Percentiles rank a stretch among this genome's conserved stretches.
Evolutionary conservation across 306 rosid species (phyloP).

Genomic region (Acacia crassicarpa): DNA sequence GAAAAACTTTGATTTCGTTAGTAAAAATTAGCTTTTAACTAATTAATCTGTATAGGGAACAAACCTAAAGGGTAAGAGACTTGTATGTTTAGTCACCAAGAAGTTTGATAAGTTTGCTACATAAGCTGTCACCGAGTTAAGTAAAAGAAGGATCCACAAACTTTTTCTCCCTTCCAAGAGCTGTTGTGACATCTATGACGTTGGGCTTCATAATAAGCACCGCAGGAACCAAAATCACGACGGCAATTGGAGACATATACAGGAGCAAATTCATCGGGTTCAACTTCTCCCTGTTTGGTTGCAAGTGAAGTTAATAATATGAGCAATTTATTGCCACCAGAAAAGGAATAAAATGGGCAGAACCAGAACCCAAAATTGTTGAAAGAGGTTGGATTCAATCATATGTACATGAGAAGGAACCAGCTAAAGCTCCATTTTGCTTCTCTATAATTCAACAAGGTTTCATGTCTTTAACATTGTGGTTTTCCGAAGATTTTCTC

Average conservation of each 20-base stretch:
- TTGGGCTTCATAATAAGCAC: conserved; percentile 92
- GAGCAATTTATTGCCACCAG: conserved; percentile 15
- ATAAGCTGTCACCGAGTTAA: conserved; percentile 85
- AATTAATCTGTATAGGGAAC: conserved; percentile 7
- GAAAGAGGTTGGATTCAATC: conserved; percentile 7
- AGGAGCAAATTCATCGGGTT: conserved; percentile 95
- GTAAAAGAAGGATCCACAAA: conserved; percentile 87
- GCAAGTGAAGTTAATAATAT: conserved; percentile 25
- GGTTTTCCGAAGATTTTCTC: neutral
- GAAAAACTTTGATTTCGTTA: neutral
- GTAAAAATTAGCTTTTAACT: neutral
- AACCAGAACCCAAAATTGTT: neutral
- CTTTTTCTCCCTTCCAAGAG: conserved; percentile 74
- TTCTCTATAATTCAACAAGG: neutral
- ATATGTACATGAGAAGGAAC: neutral
- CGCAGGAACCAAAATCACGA: conserved; percentile 75
- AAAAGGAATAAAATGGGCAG: neutral
- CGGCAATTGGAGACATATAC: conserved; percentile 92
- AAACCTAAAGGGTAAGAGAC: conserved; percentile 95
- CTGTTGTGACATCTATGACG: conserved; percentile 56
- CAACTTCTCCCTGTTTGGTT: conserved; percentile 80
- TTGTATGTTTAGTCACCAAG: conserved; percentile 97
- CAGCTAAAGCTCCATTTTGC: neutral
- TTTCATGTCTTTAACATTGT: conserved; percentile 12
- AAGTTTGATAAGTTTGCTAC: conserved; percentile 90